These are phyloP conservation scores for Cutaneotrichosporon spelunceum DNA, from an alignment of 1,284 basidiomycete genomes.

Conservation along the genomic window DNA sequence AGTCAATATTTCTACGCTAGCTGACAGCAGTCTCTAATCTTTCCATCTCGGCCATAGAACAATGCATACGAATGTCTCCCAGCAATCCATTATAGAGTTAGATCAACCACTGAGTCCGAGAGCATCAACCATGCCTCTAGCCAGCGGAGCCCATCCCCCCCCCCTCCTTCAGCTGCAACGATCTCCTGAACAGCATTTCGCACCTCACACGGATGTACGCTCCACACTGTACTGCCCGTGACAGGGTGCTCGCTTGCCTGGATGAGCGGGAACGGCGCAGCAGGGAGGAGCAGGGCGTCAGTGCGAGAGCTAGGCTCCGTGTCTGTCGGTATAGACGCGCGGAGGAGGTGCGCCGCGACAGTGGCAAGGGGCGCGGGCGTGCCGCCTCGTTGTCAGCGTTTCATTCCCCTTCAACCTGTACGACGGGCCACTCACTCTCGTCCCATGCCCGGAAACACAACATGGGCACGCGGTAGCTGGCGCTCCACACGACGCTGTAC, in stretches of 20 bases:
- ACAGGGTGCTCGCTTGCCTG: constrained; percentile 34
- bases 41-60: background rate
- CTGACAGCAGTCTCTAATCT: background rate
- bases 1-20: background rate
- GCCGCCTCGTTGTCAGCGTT: constrained; percentile 25
- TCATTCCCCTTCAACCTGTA: background rate
- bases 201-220: constrained; percentile 38
- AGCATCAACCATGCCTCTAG: constrained; percentile 44
- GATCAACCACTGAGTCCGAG: constrained; percentile 30
- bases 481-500: constrained; percentile 30
- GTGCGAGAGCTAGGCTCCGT: background rate
- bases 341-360: constrained; percentile 15
- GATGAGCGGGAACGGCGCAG: constrained; percentile 35
- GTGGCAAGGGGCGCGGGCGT: constrained; percentile 24
- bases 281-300: constrained; percentile 26
- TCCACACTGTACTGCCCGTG: constrained; percentile 33
- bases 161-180: constrained; percentile 11
- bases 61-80: constrained; percentile 2
- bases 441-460: constrained; percentile 38
- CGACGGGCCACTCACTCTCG: constrained; percentile 27
- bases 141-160: constrained; percentile 26
- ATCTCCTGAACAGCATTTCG: constrained; percentile 31
- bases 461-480: constrained; percentile 35
- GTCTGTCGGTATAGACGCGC: constrained; percentile 1
- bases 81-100: constrained; percentile 10